Base-by-base conservation (phyloP, 768 basidiomycete genomes). In the Lactarius sp. region DNA sequence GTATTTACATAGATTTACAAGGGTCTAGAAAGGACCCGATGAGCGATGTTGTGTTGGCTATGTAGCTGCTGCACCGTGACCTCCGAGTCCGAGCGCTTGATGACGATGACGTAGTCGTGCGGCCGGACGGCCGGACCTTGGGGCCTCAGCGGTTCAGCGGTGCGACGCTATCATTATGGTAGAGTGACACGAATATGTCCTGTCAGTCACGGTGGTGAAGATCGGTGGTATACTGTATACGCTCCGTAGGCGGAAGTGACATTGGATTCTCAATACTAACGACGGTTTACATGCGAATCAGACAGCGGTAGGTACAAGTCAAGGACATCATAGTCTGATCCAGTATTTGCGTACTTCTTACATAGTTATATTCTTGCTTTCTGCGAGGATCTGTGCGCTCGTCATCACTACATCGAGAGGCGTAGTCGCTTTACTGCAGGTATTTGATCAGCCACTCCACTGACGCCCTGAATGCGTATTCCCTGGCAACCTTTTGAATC, bases 391-490 rank as follows among this genome's bases (percentile, higher is more conserved):
- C 20, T 36, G 20, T 7, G 12, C 39, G 41, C 34, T 13, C 16
- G 36, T 13, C 12, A 20, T 52, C 42, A 9, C n/a, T 14, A 34
- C 14, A 4, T 18, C 36, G 10, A 12, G n/a, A 52, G 41, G 18
- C 33, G 27, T 18, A 22, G 9, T 13, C 51, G 7, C 10, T 42
- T 50, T 36, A 53, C 22, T 64, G 10, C 34, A 78, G 47, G 62
- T 76, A 66, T 58, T 74, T 73, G 65, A 66, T 67, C 58, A 77
- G 71, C 70, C 73, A 79, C 39, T 74, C 71, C 33, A 77, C 75
- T 6, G 75, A 66, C 39, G 70, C 70, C 62, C 75, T 73, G 71
- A 80, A 79, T 0, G 78, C 71, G 14, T 73, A 77, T 65, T 79
- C 78, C 69, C 77, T 78, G 10, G 71, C 78, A 14, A 73, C 73